These are phyloP conservation scores for Hyphodiscus hymeniophilus DNA, from an alignment of 495 filamentous ascomycete genomes.

Conservation along the genomic window DNA sequence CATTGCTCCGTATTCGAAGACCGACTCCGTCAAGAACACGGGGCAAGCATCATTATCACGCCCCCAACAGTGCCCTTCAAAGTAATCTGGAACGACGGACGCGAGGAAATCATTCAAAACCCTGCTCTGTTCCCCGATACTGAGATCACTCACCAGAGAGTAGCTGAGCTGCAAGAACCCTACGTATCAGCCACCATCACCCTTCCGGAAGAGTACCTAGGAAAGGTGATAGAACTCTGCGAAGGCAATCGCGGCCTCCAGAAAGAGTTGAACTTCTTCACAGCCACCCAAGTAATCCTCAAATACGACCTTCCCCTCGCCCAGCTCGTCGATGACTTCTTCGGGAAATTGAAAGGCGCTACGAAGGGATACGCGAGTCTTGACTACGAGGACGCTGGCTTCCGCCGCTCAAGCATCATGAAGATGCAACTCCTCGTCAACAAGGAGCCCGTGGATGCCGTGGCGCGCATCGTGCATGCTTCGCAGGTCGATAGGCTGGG, in stretches of 20 bases:
- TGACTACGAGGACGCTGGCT: slow-evolving; percentile 93
- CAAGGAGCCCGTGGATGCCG: slow-evolving; percentile 85
- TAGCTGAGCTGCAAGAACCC: slow-evolving; percentile 71
- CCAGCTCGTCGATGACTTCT: slow-evolving; percentile 92
- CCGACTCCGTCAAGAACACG: slow-evolving; percentile 89
- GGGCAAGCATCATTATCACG: slow-evolving; percentile 92
- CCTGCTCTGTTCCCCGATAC: slow-evolving; percentile 78
- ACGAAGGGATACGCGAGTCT: slow-evolving; percentile 71
- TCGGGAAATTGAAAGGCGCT: slow-evolving; percentile 88
- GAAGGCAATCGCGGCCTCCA: slow-evolving; percentile 84
- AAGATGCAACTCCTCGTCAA: slow-evolving; percentile 94
- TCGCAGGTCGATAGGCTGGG: slow-evolving; percentile 72
- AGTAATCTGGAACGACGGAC: slow-evolving; percentile 66
- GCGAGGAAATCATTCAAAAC: slow-evolving; percentile 67
- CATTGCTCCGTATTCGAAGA: slow-evolving; percentile 99
- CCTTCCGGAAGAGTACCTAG: slow-evolving; percentile 86
- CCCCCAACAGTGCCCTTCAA: slow-evolving; percentile 91
- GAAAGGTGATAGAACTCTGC: slow-evolving; percentile 90
- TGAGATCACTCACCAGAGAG: slow-evolving; percentile 48
- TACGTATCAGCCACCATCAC: slow-evolving; percentile 83
- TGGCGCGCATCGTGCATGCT: slow-evolving; percentile 78
- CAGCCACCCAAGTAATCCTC: slow-evolving; percentile 87
- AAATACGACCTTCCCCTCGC: slow-evolving; percentile 85
- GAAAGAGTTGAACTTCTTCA: slow-evolving; percentile 81
- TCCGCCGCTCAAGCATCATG: slow-evolving; percentile 67